phyloP scores from a whole-genome alignment of 1,284 basidiomycete species.

The Boletus smithii region DNA sequence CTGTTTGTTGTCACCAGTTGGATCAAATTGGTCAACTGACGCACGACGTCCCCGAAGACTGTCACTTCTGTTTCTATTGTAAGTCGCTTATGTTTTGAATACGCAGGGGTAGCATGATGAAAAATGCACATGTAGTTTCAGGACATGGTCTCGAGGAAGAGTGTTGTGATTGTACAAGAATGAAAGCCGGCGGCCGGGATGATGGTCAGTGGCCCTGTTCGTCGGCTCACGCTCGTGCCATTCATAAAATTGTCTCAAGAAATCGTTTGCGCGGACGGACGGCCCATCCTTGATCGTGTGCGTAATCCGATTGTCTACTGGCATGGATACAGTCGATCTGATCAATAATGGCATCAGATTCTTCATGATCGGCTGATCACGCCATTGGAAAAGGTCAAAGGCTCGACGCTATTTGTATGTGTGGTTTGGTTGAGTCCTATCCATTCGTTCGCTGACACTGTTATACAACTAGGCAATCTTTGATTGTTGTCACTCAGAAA shows the following conservation, averaged over 20 bases:
- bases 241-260: not conserved
- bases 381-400: not conserved
- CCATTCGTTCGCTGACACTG: not conserved
- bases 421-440: not conserved
- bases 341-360: not conserved
- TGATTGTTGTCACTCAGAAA: slow-evolving; percentile 1
- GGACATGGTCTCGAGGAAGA: not conserved
- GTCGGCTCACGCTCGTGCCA: too few species aligned
- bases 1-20: not conserved
- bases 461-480: not conserved
- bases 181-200: not conserved
- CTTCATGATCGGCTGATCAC: not conserved
- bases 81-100: not conserved
- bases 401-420: not conserved
- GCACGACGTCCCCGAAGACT: not conserved
- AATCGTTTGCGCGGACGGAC: not conserved
- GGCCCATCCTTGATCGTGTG: not conserved
- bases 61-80: not conserved
- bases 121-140: not conserved
- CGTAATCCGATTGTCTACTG: not conserved
- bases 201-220: not conserved
- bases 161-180: not conserved
- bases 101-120: too few species aligned
- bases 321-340: not conserved
- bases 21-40: not conserved